A percentile compares a stretch with the other conserved stretches of the same genome.
Evolutionary conservation across 345 rosid genomes (phyloP).

Genomic region (Odontarrhena argentea): DNA sequence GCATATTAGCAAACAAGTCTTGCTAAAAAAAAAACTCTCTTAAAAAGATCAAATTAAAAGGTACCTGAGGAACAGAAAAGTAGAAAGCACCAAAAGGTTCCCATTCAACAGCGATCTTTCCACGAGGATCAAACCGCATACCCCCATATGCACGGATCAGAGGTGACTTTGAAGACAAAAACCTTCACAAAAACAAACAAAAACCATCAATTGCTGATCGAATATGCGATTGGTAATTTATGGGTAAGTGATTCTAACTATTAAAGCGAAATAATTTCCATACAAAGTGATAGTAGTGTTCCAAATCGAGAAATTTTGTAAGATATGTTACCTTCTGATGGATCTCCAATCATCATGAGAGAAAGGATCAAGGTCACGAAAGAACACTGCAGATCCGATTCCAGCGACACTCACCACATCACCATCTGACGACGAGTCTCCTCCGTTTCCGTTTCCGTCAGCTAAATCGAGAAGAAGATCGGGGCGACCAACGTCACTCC

Average conservation of each 20-base stretch:
- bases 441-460: conserved; percentile 51
- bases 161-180: conserved; percentile 69
- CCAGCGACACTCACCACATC: conserved; percentile 77
- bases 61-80: conserved; percentile 87
- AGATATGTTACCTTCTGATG: conserved; percentile 61
- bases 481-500: conserved; percentile 46
- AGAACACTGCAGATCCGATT: conserved; percentile 83
- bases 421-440: conserved; percentile 21
- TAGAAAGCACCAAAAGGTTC: conserved; percentile 87
- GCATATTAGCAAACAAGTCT: conserved; percentile 8
- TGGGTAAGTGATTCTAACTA: no score
- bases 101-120: conserved; percentile 75
- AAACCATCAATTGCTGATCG: not conserved
- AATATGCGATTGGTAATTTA: no score
- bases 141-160: conserved; percentile 94
- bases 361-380: conserved; percentile 71
- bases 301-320: not conserved
- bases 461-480: conserved; percentile 45
- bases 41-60: not conserved
- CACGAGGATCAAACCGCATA: conserved; percentile 76
- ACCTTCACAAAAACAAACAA: conserved; percentile 46
- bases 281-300: no score
- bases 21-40: not conserved
- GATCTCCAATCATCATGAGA: conserved; percentile 85
- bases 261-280: no score